Evolutionary conservation across 2,329 filamentous ascomycete species (phyloP), one percentile per base, ranked within the genome.

Genomic region (Fusarium pilosicola): DNA sequence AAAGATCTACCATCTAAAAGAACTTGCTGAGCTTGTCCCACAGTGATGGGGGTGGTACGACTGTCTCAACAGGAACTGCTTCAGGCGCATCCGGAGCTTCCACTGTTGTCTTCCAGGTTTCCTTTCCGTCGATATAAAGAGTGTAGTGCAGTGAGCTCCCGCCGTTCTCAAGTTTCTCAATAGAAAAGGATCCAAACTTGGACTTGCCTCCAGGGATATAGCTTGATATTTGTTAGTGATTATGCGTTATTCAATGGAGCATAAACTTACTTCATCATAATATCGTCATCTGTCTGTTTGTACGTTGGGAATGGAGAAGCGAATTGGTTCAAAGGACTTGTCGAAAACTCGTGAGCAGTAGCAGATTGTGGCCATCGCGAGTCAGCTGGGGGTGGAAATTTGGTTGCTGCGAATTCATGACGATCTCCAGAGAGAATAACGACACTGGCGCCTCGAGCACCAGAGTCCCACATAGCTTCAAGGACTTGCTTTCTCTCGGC

Each of bases 371-470:
- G 86, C 91, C 92, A 94, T 59, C 82, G 88, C 55, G 90, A 89
- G 71, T 84, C 87, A 59, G 75, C 85, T 70, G 86, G 90, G n/a
- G 88, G 91, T 22, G 87, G 92, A 83, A 93, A 92, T 55, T 92
- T 91, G 0, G 96, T 98, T 1, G 96, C 95, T 4, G 94, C 96
- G 81, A 98, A 98, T 81, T 99, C 96, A 80, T 99, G 96, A n/a
- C 96, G 88, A 79, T 99, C 96, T 2, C 96, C 96, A 22, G 93
- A 96, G 17, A 99, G 86, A 18, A 98, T 86, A 7, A 97, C 88
- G 13, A 98, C 91, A 30, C 95, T 94, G 11, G 93, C 85, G 12
- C 94, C 93, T 10, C 90, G 89, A 4, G 89, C 85, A n/a, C 94
- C 92, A 1, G 93, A 91, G 70, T 93, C 92, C 95, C 96, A 98